Evolutionary conservation across 768 basidiomycete species (phyloP).

Genomic region (Saitozyma sp.): DNA sequence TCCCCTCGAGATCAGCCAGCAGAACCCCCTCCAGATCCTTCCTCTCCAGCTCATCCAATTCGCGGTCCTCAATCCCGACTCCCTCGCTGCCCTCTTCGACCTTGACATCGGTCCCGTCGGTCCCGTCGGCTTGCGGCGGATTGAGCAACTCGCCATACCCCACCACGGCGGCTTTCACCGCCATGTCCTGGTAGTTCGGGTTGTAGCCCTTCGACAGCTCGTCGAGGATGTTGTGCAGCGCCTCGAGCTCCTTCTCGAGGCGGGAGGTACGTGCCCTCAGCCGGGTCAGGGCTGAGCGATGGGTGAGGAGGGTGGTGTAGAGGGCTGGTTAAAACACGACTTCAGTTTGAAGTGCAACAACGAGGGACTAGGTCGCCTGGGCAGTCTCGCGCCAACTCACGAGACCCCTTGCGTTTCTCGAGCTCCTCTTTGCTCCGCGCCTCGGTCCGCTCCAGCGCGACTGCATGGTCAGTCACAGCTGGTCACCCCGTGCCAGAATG

Average conservation of each 20-base stretch:
- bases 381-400: conserved; percentile 60
- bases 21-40: conserved; percentile 73
- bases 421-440: conserved; percentile 72
- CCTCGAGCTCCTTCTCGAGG: conserved; percentile 71
- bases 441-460: conserved; percentile 75
- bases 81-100: conserved; percentile 33
- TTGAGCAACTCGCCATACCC: conserved; percentile 70
- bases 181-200: conserved; percentile 99
- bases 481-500: not conserved
- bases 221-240: conserved; percentile 78
- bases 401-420: conserved; percentile 80
- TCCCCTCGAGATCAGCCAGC: conserved; percentile 70
- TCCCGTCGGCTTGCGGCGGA: not conserved
- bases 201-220: conserved; percentile 83
- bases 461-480: conserved; percentile 54
- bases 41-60: conserved; percentile 56
- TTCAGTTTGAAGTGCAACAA: not conserved
- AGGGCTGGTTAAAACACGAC: conserved; percentile 61
- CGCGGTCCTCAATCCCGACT: conserved; percentile 54
- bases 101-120: conserved; percentile 54
- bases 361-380: too few species aligned
- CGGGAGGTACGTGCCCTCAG: conserved; percentile 71
- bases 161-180: conserved; percentile 90
- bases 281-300: conserved; percentile 73
- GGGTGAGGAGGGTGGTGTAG: conserved; percentile 70